Percentiles rank a stretch among this genome's conserved stretches.
Conservation (phyloP, 2,329 filamentous ascomycete species). For the Gremmenia infestans region DNA sequence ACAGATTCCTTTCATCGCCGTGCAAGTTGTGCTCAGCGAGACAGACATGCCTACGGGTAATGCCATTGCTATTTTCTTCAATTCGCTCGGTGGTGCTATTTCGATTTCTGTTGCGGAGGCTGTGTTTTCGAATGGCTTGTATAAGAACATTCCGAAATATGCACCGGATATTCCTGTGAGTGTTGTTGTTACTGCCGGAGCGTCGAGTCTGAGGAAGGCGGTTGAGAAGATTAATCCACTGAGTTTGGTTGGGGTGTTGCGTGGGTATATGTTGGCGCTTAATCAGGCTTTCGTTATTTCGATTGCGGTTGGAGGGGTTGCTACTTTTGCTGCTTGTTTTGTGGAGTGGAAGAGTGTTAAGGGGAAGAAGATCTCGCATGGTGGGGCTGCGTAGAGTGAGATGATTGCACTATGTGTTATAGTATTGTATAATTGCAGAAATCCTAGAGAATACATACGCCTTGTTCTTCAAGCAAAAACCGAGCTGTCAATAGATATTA, state of each 20-base stretch:
- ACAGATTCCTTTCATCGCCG: conserved; percentile 46
- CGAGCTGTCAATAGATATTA: background rate
- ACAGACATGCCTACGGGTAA: conserved; percentile 52
- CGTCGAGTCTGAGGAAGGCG: conserved; percentile 35
- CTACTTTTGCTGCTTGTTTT: conserved; percentile 24
- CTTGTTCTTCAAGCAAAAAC: too few relatives aligned
- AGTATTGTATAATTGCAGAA: too few relatives aligned
- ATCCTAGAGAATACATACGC: too few relatives aligned
- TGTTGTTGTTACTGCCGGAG: conserved; percentile 39
- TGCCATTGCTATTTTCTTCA: conserved; percentile 52
- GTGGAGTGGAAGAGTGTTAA: conserved; percentile 31
- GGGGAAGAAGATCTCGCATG: conserved; percentile 26
- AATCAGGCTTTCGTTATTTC: conserved; percentile 25
- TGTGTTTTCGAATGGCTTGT: conserved; percentile 34
- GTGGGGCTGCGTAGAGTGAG: conserved; percentile 11
- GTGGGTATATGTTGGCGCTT: conserved; percentile 35
- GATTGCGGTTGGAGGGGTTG: conserved; percentile 28
- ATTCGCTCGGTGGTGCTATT: conserved; percentile 54
- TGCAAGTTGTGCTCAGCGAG: conserved; percentile 45
- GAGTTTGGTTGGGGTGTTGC: conserved; percentile 35
- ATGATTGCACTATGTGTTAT: too few relatives aligned
- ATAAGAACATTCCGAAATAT: conserved; percentile 28
- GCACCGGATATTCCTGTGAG: conserved; percentile 23
- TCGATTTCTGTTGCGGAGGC: conserved; percentile 54
- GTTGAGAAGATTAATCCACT: conserved; percentile 23